phyloP scores from a whole-genome alignment of 148 eudicot genomes.

The Persicaria tinctoria region DNA sequence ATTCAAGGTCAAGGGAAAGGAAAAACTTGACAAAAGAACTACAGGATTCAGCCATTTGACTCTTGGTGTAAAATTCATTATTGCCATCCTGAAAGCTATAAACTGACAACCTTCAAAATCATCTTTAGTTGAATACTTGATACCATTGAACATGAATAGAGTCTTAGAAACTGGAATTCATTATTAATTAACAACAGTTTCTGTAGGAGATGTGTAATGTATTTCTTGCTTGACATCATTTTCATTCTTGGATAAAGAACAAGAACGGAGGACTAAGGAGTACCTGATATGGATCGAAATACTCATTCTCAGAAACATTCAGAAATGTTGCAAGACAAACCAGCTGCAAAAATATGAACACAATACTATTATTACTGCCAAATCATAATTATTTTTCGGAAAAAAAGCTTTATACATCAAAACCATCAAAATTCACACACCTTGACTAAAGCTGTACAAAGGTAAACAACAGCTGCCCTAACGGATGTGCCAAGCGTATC shows the following conservation, averaged over 20 bases:
- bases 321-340: slow-evolving; percentile 96
- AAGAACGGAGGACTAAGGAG: not conserved
- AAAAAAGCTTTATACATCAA: not conserved
- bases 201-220: not conserved
- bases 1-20: not conserved
- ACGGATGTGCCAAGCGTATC: slow-evolving; percentile 93
- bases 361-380: not conserved
- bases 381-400: not conserved
- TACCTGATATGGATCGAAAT: slow-evolving; percentile 97
- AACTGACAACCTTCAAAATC: not conserved
- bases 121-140: not conserved
- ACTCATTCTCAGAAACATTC: slow-evolving; percentile 77
- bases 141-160: not conserved
- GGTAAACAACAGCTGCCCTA: slow-evolving; percentile 85
- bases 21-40: not conserved
- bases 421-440: slow-evolving; percentile 28
- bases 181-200: not conserved
- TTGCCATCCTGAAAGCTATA: not conserved
- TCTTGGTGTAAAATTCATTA: not conserved
- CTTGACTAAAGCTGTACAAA: slow-evolving; percentile 81
- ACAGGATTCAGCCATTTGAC: not conserved
- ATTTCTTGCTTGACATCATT: not conserved
- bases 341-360: slow-evolving; percentile 42
- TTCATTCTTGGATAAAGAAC: not conserved
- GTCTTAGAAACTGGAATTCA: not conserved